phyloP scores from a whole-genome alignment of 2,329 filamentous ascomycete genomes.

The Drechslerella dactyloides region DNA sequence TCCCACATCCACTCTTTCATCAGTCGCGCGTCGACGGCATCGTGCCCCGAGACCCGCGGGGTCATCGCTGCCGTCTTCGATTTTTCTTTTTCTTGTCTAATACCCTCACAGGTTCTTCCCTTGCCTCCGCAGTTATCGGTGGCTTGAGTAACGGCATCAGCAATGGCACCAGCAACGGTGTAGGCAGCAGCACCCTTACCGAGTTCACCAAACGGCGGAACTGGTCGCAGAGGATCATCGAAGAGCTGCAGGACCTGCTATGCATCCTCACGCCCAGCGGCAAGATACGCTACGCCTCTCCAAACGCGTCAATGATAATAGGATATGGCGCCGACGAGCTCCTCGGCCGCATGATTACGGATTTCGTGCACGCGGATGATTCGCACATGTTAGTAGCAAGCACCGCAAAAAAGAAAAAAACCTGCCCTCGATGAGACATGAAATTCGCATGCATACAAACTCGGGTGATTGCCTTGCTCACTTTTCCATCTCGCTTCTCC shows the following conservation, averaged over 20 bases:
- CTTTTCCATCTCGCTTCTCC: not conserved
- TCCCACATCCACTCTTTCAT: not conserved
- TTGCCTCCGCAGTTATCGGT: slow-evolving; percentile 4
- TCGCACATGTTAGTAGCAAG: slow-evolving; percentile 45
- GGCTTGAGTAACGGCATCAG: no score
- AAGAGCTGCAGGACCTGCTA: slow-evolving; percentile 86
- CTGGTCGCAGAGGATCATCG: slow-evolving; percentile 87
- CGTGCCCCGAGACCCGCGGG: no score
- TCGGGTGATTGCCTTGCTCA: slow-evolving; percentile 59
- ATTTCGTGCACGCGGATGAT: slow-evolving; percentile 86
- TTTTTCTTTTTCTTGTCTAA: no score
- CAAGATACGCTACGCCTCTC: slow-evolving; percentile 83
- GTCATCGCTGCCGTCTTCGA: no score
- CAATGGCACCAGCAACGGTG: slow-evolving; percentile 55
- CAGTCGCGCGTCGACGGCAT: no score
- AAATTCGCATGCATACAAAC: not conserved
- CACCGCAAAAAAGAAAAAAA: not conserved
- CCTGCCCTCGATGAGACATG: not conserved
- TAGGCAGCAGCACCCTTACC: slow-evolving; percentile 65
- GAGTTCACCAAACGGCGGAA: slow-evolving; percentile 72
- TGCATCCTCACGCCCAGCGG: slow-evolving; percentile 86
- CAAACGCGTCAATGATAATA: slow-evolving; percentile 74
- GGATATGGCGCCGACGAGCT: slow-evolving; percentile 76
- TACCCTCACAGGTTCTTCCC: no score
- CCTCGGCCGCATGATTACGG: slow-evolving; percentile 75